Evolutionary conservation across 768 basidiomycete species (phyloP).

Genomic region (Infundibulicybe gibba): DNA sequence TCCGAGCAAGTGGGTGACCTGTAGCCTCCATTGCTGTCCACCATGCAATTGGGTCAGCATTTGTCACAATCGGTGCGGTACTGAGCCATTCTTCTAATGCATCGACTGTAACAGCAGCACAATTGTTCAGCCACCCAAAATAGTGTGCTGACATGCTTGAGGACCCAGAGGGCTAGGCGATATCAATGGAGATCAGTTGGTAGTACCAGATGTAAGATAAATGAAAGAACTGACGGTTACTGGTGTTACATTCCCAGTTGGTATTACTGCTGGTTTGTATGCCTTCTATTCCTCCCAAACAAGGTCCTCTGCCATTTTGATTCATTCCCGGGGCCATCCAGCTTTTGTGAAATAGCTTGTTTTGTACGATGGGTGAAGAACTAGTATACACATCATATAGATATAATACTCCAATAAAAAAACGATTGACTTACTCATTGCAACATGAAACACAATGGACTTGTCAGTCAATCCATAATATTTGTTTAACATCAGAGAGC

Average conservation of each 20-base stretch:
- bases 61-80: background rate
- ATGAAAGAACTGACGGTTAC: background rate
- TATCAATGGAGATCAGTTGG: no score
- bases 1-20: background rate
- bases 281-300: background rate
- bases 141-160: no score
- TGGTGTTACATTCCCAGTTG: background rate
- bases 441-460: constrained; percentile 9
- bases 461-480: constrained; percentile 12
- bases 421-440: constrained; percentile 10
- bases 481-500: constrained; percentile 7
- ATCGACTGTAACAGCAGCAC: background rate
- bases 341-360: constrained; percentile 11
- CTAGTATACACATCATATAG: constrained; percentile 3
- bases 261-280: background rate
- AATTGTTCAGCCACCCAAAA: background rate
- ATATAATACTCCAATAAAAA: background rate
- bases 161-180: no score
- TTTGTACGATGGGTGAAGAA: constrained; percentile 15
- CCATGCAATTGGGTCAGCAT: background rate
- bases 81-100: constrained; percentile 3
- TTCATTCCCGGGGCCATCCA: constrained; percentile 15
- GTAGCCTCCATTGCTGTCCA: constrained; percentile 5
- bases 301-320: constrained; percentile 6
- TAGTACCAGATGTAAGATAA: no score